Evolutionary conservation across 2,329 filamentous ascomycete species (phyloP), one percentile per base, ranked within the genome.

Genomic region (Trichoderma lentiforme): DNA sequence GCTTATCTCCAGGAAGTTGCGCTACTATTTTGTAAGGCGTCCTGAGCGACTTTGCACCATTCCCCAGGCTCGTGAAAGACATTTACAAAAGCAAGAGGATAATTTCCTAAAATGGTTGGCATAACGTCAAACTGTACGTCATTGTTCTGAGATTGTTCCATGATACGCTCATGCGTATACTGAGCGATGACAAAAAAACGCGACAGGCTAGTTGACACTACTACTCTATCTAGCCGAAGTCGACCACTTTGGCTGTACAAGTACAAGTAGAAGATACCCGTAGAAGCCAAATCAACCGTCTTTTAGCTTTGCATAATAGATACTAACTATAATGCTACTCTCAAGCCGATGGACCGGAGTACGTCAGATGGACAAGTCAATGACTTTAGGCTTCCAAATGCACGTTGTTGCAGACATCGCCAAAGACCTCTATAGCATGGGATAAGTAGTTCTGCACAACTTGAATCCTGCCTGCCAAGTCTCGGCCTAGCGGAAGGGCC

Each of bases 391-490:
- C 21, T 12, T 69, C 66, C 14, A 69, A 28, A 7, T 61, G 43
- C 8, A 69, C 66, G 24, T 61, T 69, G 36, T 69, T 69, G 28
- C 66, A 69, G 9, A 61, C 12, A 12, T 12, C 12, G 0, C 66
- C 66, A 26, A 69, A 69, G 5, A 69, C 36, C 6, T 69, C 26
- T 57, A 69, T 34, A 3, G 66, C 18, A 32, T 69, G 66, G 8
- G 56, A 26, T 1, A 69, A 18, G n/a, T 47, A 69, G 5, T 61
- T 57, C n/a, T 69, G 66, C 6, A 61, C 56, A 51, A 34, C 39
- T 5, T 34, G 56, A 24, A 69, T 51, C 26, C 66, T 69, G 14
- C 4, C 53, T 3, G 66, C 56, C 66, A 69, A 34, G 7, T 69
- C 66, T 2, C 28, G 56, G 11, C 66, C 66, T 8, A 69, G 18